phyloP scores from a whole-genome alignment of 257 asterid genomes.

The Capsicum pubescens region DNA sequence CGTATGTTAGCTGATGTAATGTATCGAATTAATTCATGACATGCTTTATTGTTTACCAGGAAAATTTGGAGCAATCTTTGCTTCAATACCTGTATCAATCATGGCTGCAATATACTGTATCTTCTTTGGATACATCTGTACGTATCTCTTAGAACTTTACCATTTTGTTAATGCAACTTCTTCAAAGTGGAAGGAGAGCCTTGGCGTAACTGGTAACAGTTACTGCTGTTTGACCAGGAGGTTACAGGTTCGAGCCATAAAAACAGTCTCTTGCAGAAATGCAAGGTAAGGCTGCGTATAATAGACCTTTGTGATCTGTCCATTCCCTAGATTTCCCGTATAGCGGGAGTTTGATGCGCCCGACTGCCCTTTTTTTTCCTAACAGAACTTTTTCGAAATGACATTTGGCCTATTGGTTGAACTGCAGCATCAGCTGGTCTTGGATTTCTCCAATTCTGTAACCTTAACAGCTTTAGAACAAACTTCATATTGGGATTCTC shows the following conservation, averaged over 20 bases:
- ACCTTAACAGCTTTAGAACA: conserved; percentile 80
- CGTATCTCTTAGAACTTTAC: conserved; percentile 29
- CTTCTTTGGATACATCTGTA: conserved; percentile 75
- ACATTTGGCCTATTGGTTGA: neutral
- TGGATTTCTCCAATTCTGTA: conserved; percentile 78
- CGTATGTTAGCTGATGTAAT: neutral
- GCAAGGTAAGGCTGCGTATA: too few relatives aligned
- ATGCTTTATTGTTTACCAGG: conserved; percentile 45
- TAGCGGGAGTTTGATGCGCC: too few relatives aligned
- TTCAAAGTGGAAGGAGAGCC: neutral
- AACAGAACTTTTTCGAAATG: neutral
- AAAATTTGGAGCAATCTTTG: conserved; percentile 76
- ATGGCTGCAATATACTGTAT: conserved; percentile 79
- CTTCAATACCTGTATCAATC: conserved; percentile 72
- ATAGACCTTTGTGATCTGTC: too few relatives aligned
- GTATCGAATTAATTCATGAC: neutral
- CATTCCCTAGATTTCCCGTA: too few relatives aligned
- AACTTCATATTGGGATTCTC: conserved; percentile 69
- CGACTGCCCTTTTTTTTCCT: too few relatives aligned
- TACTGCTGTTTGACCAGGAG: too few relatives aligned
- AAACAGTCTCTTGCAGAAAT: too few relatives aligned
- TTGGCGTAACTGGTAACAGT: too few relatives aligned
- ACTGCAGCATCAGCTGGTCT: conserved; percentile 76
- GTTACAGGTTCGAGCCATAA: too few relatives aligned
- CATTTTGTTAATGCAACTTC: neutral